These are phyloP conservation scores for Jatropha multifida DNA, from an alignment of 441 rosid genomes.

Conservation along the genomic window DNA sequence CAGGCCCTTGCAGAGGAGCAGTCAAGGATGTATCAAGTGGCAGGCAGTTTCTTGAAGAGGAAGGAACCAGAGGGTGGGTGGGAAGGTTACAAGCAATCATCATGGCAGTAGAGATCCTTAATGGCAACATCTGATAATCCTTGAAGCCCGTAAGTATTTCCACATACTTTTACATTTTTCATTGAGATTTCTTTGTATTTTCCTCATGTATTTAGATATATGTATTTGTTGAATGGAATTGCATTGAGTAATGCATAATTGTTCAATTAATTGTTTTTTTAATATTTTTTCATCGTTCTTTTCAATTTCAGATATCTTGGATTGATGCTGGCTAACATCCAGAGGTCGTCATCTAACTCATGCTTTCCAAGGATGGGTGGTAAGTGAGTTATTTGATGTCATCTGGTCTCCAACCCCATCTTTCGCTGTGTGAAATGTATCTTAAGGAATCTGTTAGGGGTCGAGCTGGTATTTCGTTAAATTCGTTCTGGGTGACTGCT, in stretches of 20 bases:
- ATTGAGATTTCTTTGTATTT: background rate
- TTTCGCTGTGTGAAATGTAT: constrained; percentile 32
- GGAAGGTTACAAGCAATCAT: constrained; percentile 44
- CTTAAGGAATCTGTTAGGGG: constrained; percentile 30
- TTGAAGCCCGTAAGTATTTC: constrained; percentile 46
- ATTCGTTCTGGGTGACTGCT: constrained; percentile 45
- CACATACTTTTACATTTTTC: background rate
- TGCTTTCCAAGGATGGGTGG: constrained; percentile 47
- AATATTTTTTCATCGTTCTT: background rate
- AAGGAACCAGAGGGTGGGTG: constrained; percentile 53
- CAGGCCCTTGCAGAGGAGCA: constrained; percentile 39
- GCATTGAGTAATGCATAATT: background rate
- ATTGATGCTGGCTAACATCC: background rate
- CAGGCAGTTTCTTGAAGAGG: constrained; percentile 33
- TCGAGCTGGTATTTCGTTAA: constrained; percentile 35
- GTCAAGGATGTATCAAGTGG: constrained; percentile 33
- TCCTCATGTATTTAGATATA: no score
- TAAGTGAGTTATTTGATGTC: constrained; percentile 46
- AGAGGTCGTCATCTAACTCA: constrained; percentile 30
- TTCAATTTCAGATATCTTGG: constrained; percentile 30
- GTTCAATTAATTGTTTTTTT: background rate
- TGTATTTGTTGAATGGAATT: background rate
- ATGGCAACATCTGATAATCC: constrained; percentile 34
- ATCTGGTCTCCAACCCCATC: constrained; percentile 45
- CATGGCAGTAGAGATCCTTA: constrained; percentile 37